Conservation (phyloP, 192 early-diverging fungal genomes). For the Rhizophagus clarus region DNA sequence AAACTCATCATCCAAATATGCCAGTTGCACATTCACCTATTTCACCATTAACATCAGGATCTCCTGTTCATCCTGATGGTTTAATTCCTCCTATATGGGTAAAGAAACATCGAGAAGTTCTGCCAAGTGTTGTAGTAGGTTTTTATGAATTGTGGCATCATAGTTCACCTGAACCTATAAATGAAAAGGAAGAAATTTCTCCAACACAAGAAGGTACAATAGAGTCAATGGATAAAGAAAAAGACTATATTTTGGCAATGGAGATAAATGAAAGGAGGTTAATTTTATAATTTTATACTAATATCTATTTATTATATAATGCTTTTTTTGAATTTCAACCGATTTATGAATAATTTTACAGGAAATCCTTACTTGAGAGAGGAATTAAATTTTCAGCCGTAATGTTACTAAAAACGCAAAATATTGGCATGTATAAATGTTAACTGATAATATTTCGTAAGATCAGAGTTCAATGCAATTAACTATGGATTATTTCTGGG, state of each 20-base stretch:
- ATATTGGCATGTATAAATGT: conserved; percentile 50
- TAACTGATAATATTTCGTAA: neutral
- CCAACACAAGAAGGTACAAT: conserved; percentile 43
- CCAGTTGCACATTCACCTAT: conserved; percentile 53
- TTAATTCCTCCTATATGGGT: conserved; percentile 77
- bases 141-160: conserved; percentile 71
- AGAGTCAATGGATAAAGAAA: conserved; percentile 63
- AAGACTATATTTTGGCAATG: conserved; percentile 57
- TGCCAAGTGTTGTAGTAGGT: conserved; percentile 68
- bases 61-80: conserved; percentile 83
- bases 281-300: neutral
- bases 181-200: conserved; percentile 20
- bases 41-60: conserved; percentile 68
- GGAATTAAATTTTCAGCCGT: conserved; percentile 76
- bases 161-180: conserved; percentile 19
- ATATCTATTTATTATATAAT: neutral
- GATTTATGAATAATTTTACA: conserved; percentile 33
- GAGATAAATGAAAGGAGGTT: conserved; percentile 74
- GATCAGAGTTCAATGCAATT: neutral
- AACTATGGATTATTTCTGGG: neutral
- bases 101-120: conserved; percentile 58
- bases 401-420: conserved; percentile 58
- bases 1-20: neutral
- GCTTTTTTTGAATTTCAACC: neutral
- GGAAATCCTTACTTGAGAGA: conserved; percentile 63